These are phyloP conservation scores for Arthrobotrys megalospora DNA, from an alignment of 2,329 filamentous ascomycete species.

Conservation along the genomic window DNA sequence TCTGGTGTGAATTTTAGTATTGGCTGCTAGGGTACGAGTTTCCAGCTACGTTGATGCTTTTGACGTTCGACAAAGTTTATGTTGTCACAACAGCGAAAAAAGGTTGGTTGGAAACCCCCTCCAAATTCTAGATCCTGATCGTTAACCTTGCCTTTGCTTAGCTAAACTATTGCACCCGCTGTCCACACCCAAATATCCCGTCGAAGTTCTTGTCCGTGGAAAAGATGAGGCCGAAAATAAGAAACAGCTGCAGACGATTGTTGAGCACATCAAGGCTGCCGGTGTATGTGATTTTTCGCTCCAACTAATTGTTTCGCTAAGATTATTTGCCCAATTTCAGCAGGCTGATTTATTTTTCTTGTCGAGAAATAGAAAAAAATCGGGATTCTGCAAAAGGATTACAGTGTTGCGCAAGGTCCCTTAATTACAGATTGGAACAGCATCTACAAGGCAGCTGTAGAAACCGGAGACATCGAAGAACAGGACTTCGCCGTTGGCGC, in stretches of 20 bases:
- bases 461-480: slow-evolving; percentile 87
- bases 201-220: slow-evolving; percentile 91
- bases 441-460: slow-evolving; percentile 74
- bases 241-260: slow-evolving; percentile 86
- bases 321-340: not conserved
- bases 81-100: slow-evolving; percentile 98
- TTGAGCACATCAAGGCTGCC: slow-evolving; percentile 87
- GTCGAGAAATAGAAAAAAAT: slow-evolving; percentile 80
- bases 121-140: not conserved
- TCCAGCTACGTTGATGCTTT: slow-evolving; percentile 91
- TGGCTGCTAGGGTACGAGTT: slow-evolving; percentile 99
- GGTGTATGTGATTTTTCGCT: slow-evolving; percentile 76
- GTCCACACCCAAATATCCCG: slow-evolving; percentile 90
- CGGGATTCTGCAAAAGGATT: slow-evolving; percentile 87
- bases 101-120: slow-evolving; percentile 72
- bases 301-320: not conserved
- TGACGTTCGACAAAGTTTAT: slow-evolving; percentile 89
- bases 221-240: slow-evolving; percentile 94
- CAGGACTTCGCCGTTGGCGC: slow-evolving; percentile 79
- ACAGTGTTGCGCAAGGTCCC: slow-evolving; percentile 78
- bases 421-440: slow-evolving; percentile 98
- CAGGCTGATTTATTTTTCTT: not conserved
- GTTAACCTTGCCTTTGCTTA: slow-evolving; percentile 69
- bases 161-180: slow-evolving; percentile 93
- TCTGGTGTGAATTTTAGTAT: slow-evolving; percentile 75